Conservation (phyloP, 2,329 filamentous ascomycete species). For the Bipolaris victoriae region DNA sequence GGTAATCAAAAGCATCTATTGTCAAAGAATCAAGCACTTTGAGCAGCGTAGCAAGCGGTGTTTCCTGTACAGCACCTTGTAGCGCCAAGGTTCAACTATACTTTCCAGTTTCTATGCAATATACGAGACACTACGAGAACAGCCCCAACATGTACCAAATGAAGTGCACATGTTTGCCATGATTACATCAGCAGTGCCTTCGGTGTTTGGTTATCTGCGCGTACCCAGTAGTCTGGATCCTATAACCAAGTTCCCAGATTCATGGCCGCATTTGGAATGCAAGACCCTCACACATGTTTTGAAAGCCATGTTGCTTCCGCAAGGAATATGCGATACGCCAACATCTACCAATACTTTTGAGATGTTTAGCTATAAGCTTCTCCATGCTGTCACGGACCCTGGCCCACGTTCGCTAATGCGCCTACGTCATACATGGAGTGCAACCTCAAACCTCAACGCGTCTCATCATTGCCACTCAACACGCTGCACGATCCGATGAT, state of each 20-base stretch:
- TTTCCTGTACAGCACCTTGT: conserved; percentile 17
- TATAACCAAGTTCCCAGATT: not conserved
- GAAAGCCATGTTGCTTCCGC: too few relatives aligned
- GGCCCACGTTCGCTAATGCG: conserved; percentile 8
- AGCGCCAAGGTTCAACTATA: conserved; percentile 2
- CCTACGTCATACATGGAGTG: conserved; percentile 34
- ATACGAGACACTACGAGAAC: conserved; percentile 11
- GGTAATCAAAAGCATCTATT: not conserved
- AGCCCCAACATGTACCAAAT: not conserved
- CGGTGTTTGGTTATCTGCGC: not conserved
- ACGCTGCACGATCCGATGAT: conserved; percentile 37
- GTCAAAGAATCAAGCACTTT: not conserved
- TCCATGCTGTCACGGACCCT: conserved; percentile 6
- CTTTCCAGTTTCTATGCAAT: conserved; percentile 19
- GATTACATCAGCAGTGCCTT: not conserved
- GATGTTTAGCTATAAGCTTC: too few relatives aligned
- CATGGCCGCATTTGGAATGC: not conserved
- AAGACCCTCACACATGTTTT: not conserved
- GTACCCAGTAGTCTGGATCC: not conserved
- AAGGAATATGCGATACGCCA: not conserved
- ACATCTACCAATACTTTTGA: not conserved
- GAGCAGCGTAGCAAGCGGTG: not conserved
- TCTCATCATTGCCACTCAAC: conserved; percentile 19
- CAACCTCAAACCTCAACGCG: conserved; percentile 20
- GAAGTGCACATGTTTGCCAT: not conserved